Base-by-base conservation (phyloP, 2,329 filamentous ascomycete genomes). In the Neofusicoccum parvum region DNA sequence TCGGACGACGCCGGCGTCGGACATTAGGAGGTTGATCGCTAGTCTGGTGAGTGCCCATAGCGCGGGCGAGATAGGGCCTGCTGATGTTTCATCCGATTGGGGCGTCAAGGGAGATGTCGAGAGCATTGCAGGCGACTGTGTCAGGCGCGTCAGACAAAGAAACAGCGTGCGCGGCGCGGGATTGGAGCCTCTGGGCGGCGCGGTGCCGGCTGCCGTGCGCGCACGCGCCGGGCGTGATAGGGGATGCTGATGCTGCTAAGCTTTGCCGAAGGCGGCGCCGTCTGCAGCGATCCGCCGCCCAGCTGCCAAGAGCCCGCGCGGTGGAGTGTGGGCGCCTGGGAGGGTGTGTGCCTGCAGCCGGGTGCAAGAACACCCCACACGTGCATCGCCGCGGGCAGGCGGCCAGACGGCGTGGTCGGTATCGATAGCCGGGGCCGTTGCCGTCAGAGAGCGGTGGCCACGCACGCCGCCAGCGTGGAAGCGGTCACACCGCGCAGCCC, bases 191-290 rank as follows among this genome's bases (percentile, higher is more conserved):
- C 6, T n/a, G 4, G 10, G 2, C 7, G 54, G 39, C 27, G 54
- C 43, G 20, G 58, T 20, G 46, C 20, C 39, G 20, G 41, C 41
- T 60, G 11, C 23, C 43, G 27, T n/a, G 45, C 41, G 14, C 11
- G 37, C 37, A 39, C 11, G 37, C 10, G 37, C 11, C 7, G 56
- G 11, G 23, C 6, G 45, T 20, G 43, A 62, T 62, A 62, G 37
- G 60, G 60, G 48, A 50, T 43, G 45, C 23, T 62, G 48, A 34
- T 43, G 45, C 23, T 62, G 58, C n/a, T 62, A 62, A 62, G 58
- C 58, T 39, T 62, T 50, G 43, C 58, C 46, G 27, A 50, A 48
- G 46, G 34, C 27, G 56, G 56, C 20, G 41, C 41, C 56, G 5
- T 34, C 56, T 48, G 41, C 45, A 49, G 27, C 56, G 56, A 60